These are phyloP conservation scores for Clitopilus passeckerianus DNA, from an alignment of 768 basidiomycete species.

Conservation along the genomic window DNA sequence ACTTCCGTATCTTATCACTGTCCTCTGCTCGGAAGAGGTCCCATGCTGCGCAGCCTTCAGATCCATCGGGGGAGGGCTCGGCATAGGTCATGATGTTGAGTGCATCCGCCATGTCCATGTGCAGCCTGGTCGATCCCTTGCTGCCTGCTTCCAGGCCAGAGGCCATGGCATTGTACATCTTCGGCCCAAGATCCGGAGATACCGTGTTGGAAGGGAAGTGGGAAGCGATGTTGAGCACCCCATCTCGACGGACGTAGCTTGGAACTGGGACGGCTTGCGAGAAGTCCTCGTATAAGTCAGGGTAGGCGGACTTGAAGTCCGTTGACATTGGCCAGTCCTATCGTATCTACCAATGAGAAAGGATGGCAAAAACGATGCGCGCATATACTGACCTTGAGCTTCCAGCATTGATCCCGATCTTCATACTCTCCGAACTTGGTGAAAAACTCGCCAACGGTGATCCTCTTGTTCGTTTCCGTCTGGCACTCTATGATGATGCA, in stretches of 20 bases:
- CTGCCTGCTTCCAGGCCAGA: conserved; percentile 60
- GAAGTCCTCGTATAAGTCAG: conserved; percentile 82
- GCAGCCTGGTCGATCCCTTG: conserved; percentile 81
- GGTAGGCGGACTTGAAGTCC: conserved; percentile 79
- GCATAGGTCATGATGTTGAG: conserved; percentile 86
- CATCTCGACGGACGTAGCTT: conserved; percentile 83
- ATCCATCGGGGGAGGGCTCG: conserved; percentile 44
- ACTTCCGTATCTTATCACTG: conserved; percentile 65
- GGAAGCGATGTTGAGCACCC: conserved; percentile 79
- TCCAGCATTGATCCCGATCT: conserved; percentile 56
- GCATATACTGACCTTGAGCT: conserved; percentile 57
- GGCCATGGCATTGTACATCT: conserved; percentile 89
- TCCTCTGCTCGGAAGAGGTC: conserved; percentile 83
- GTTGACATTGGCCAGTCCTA: conserved; percentile 90
- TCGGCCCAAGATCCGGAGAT: conserved; percentile 80
- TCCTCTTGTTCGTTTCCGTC: conserved; percentile 53
- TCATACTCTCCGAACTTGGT: conserved; percentile 64
- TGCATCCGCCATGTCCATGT: conserved; percentile 93
- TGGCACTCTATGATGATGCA: conserved; percentile 83
- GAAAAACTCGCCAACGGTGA: conserved; percentile 76
- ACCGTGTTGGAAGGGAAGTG: conserved; percentile 79
- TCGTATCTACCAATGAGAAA: background rate
- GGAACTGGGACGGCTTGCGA: conserved; percentile 78
- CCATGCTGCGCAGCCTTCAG: conserved; percentile 82
- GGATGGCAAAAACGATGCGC: background rate